A percentile compares a stretch with the other conserved stretches of the same genome.
Conservation (phyloP, 805 yeast genomes). For the Myxozyma nipponensis region DNA sequence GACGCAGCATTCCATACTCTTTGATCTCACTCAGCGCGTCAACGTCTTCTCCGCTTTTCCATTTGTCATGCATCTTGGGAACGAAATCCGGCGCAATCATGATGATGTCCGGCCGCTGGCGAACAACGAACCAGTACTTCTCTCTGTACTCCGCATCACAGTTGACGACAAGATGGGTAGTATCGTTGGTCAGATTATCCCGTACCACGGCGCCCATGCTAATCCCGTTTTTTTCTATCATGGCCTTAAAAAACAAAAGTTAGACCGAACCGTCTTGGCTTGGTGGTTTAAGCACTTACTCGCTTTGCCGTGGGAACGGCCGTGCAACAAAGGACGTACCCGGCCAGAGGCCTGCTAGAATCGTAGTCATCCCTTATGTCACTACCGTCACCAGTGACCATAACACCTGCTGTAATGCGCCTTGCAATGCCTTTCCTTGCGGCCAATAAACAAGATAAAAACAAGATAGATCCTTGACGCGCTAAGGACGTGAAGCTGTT, state of each 20-base stretch:
- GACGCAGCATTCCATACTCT: constrained; percentile 24
- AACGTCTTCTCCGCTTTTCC: constrained; percentile 52
- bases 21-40: constrained; percentile 31
- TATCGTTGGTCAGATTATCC: not conserved
- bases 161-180: constrained; percentile 50
- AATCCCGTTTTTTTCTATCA: not conserved
- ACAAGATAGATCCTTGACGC: too few relatives aligned
- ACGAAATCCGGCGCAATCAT: constrained; percentile 52
- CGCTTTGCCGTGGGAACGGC: constrained; percentile 14
- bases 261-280: not conserved
- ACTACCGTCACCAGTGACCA: not conserved
- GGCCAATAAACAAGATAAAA: too few relatives aligned
- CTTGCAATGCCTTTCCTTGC: too few relatives aligned
- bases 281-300: not conserved
- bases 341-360: constrained; percentile 12
- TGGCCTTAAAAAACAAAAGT: not conserved
- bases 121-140: constrained; percentile 51
- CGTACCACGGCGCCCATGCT: not conserved
- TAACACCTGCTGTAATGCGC: too few relatives aligned
- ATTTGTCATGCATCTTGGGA: constrained; percentile 44
- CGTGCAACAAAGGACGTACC: constrained; percentile 23
- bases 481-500: too few relatives aligned
- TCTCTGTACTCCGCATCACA: constrained; percentile 36
- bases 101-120: constrained; percentile 47
- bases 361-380: constrained; percentile 4